Conservation (phyloP, 2,329 filamentous ascomycete genomes). For the Ceratocystis colombiana region DNA sequence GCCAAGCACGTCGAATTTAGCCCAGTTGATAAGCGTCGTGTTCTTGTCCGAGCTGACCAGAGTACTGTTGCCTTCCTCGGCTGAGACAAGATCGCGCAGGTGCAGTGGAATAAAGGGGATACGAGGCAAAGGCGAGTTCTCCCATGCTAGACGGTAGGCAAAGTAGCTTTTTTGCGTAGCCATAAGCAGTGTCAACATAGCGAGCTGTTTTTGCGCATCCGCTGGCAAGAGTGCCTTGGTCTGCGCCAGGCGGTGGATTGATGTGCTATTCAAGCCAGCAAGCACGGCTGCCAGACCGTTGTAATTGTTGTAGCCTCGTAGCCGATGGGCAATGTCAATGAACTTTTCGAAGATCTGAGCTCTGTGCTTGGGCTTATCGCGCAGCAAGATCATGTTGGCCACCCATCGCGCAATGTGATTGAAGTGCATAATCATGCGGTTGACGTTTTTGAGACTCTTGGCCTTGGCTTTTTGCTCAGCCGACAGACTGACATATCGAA, state of each 20-base stretch:
- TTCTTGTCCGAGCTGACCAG: conserved; percentile 60
- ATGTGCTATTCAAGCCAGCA: conserved; percentile 80
- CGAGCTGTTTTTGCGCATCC: conserved; percentile 70
- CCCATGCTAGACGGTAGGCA: conserved; percentile 93
- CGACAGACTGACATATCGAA: conserved; percentile 77
- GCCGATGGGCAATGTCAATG: conserved; percentile 76
- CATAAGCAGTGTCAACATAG: conserved; percentile 85
- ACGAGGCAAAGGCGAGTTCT: conserved; percentile 79
- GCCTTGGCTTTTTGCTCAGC: conserved; percentile 61
- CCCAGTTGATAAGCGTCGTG: conserved; percentile 77
- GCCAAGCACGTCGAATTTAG: conserved; percentile 92
- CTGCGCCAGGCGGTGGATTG: conserved; percentile 71
- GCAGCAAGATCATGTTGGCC: conserved; percentile 71
- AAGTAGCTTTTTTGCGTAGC: conserved; percentile 84
- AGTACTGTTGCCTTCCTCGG: conserved; percentile 84
- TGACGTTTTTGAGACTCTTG: conserved; percentile 72
- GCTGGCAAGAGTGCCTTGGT: conserved; percentile 66
- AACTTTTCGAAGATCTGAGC: conserved; percentile 89
- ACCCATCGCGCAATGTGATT: conserved; percentile 79
- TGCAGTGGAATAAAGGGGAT: conserved; percentile 92
- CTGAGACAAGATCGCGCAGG: conserved; percentile 77
- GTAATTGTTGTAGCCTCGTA: conserved; percentile 92
- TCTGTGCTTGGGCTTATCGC: conserved; percentile 92
- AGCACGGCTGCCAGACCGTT: conserved; percentile 90
- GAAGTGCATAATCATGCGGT: conserved; percentile 88